A percentile compares a stretch with the other conserved stretches of the same genome.
Conservation (phyloP, 225 moss, liverwort and hornwort genomes). For the Sphagnum tenellum region DNA sequence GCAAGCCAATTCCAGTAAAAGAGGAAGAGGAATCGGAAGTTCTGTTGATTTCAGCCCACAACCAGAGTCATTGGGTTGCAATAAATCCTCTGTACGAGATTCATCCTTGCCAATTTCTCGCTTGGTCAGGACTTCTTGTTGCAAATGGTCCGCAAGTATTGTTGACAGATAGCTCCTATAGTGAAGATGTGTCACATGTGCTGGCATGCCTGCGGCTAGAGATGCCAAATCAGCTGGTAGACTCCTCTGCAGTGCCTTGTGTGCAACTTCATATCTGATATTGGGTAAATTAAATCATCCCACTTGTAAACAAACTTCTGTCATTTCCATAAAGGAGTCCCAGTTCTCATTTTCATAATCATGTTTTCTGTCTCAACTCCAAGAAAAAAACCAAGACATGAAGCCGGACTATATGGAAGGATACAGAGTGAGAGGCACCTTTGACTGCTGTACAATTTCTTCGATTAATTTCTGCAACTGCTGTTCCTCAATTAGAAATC, state of each 20-base stretch:
- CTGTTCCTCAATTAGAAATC: conserved; percentile 7
- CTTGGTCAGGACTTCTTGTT: conserved; percentile 3
- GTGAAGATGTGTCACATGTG: conserved; percentile 23
- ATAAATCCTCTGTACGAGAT: conserved; percentile 4
- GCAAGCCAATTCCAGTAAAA: conserved; percentile 10
- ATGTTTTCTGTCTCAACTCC: too few species aligned
- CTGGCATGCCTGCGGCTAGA: conserved; percentile 49
- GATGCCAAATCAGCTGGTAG: conserved; percentile 32
- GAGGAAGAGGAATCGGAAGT: conserved; percentile 34
- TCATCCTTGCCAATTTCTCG: conserved; percentile 1
- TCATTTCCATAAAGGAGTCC: too few species aligned
- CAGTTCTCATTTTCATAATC: too few species aligned
- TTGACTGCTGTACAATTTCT: conserved; percentile 22
- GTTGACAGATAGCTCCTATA: conserved; percentile 29
- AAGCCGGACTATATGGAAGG: conserved; percentile 8
- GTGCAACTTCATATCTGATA: conserved; percentile 71
- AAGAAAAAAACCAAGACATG: neutral
- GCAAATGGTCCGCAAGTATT: conserved; percentile 15
- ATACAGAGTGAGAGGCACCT: conserved; percentile 47
- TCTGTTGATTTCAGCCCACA: neutral
- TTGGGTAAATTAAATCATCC: neutral
- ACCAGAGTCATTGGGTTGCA: conserved; percentile 2
- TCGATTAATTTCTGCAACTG: conserved; percentile 16
- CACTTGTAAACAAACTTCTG: neutral
- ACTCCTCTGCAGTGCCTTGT: conserved; percentile 46